phyloP scores from a whole-genome alignment of 1,284 basidiomycete genomes.

The Meripilus lineatus region DNA sequence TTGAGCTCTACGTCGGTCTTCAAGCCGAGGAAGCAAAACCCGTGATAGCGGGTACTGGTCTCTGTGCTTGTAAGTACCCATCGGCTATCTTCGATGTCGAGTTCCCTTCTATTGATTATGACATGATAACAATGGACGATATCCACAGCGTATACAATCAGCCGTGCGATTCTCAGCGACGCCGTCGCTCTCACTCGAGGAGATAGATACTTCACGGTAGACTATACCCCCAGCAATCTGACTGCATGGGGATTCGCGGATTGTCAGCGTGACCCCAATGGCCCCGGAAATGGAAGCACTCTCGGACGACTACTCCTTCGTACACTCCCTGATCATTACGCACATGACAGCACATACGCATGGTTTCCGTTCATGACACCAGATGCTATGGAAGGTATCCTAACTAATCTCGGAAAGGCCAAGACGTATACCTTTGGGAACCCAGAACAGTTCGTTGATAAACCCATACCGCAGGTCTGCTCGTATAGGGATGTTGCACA shows the following conservation, averaged over 20 bases:
- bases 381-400: slow-evolving; percentile 53
- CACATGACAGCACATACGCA: slow-evolving; percentile 68
- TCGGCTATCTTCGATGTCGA: background rate
- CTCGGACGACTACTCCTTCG: slow-evolving; percentile 72
- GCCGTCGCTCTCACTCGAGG: slow-evolving; percentile 83
- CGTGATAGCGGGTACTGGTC: slow-evolving; percentile 71
- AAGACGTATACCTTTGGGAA: slow-evolving; percentile 49
- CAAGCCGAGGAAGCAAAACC: slow-evolving; percentile 68
- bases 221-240: slow-evolving; percentile 77
- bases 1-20: slow-evolving; percentile 81
- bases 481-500: slow-evolving; percentile 48
- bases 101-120: too few species aligned
- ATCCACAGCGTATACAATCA: slow-evolving; percentile 81
- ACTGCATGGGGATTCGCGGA: slow-evolving; percentile 82
- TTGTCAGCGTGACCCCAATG: slow-evolving; percentile 64
- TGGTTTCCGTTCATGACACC: slow-evolving; percentile 87
- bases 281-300: slow-evolving; percentile 69
- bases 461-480: slow-evolving; percentile 29
- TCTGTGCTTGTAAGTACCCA: slow-evolving; percentile 68
- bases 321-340: slow-evolving; percentile 65
- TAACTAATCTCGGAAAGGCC: slow-evolving; percentile 49
- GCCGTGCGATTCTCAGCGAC: slow-evolving; percentile 83
- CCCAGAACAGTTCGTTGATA: slow-evolving; percentile 34
- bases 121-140: too few species aligned
- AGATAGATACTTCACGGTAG: slow-evolving; percentile 79